These are phyloP conservation scores for Coemansia asiatica DNA, from an alignment of 192 early-diverging fungal species.

Conservation along the genomic window DNA sequence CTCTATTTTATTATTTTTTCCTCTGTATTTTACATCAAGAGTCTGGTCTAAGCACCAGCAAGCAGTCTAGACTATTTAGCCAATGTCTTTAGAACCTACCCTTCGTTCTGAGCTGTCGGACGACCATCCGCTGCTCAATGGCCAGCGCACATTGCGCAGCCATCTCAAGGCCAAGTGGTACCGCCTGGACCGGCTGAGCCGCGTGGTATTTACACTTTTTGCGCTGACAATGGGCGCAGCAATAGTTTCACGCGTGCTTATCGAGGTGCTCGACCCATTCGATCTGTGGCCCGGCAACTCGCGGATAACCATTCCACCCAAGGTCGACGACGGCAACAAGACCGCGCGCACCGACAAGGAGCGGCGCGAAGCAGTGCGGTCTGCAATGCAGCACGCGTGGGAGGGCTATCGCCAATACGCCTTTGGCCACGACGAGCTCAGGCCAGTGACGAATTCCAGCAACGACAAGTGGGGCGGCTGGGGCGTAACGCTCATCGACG, in stretches of 20 bases:
- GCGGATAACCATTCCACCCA: constrained; percentile 31
- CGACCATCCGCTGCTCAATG: constrained; percentile 27
- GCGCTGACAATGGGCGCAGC: constrained; percentile 22
- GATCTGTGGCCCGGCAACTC: constrained; percentile 40
- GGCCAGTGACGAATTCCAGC: constrained; percentile 43
- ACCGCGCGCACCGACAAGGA: constrained; percentile 25
- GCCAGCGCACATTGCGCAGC: constrained; percentile 13
- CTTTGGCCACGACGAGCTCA: constrained; percentile 52
- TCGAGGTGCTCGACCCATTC: constrained; percentile 36
- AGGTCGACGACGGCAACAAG: constrained; percentile 23
- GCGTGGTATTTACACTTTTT: constrained; percentile 24
- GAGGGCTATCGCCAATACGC: constrained; percentile 49
- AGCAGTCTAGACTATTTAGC: not conserved
- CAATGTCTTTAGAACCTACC: constrained; percentile 30
- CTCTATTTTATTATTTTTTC: not conserved
- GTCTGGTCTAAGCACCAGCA: not conserved
- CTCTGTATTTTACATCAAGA: not conserved
- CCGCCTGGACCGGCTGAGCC: constrained; percentile 36
- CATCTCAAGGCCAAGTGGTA: constrained; percentile 34
- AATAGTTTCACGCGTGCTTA: constrained; percentile 15
- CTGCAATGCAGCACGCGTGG: constrained; percentile 55
- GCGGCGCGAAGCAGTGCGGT: constrained; percentile 34
- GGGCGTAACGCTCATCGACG: constrained; percentile 76
- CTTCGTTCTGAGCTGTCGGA: constrained; percentile 20
- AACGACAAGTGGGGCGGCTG: constrained; percentile 56